These are phyloP conservation scores for Cyberlindnera bimundalis DNA, from an alignment of 805 yeast species.

Conservation along the genomic window DNA sequence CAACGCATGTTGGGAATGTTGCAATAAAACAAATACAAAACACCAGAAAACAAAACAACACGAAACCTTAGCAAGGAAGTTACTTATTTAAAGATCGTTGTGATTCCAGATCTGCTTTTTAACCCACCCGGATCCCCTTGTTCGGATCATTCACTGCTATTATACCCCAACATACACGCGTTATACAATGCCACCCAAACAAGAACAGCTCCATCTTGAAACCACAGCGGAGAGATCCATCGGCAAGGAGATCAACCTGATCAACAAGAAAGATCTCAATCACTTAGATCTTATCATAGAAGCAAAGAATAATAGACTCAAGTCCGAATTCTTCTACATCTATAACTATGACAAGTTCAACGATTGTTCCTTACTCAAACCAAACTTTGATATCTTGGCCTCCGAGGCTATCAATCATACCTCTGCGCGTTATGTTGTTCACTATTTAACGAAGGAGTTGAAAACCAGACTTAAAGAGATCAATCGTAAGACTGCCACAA, in stretches of 20 bases:
- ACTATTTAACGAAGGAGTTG: constrained; percentile 31
- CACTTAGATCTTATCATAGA: constrained; percentile 28
- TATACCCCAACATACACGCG: background rate
- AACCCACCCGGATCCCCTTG: too few species aligned
- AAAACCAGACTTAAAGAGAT: constrained; percentile 25
- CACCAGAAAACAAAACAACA: background rate
- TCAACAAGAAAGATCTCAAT: constrained; percentile 23
- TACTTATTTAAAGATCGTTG: too few species aligned
- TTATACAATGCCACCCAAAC: constrained; percentile 4
- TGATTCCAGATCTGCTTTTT: too few species aligned
- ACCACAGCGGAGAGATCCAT: constrained; percentile 25
- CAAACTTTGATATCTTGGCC: constrained; percentile 24
- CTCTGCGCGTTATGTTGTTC: constrained; percentile 34
- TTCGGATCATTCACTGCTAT: too few species aligned
- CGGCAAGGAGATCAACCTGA: constrained; percentile 28
- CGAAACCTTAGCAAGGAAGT: too few species aligned
- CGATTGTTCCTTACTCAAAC: constrained; percentile 25
- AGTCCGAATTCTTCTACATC: constrained; percentile 31
- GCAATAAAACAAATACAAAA: background rate
- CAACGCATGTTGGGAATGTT: too few species aligned
- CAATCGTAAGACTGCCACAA: constrained; percentile 18
- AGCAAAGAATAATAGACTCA: constrained; percentile 28
- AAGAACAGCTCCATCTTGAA: constrained; percentile 18
- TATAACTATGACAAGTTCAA: constrained; percentile 32
- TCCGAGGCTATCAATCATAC: constrained; percentile 28